Evolutionary conservation across 176 grass and related monocot species (phyloP), one percentile per base, ranked within the genome.

Genomic region (Oryza brachyantha): DNA sequence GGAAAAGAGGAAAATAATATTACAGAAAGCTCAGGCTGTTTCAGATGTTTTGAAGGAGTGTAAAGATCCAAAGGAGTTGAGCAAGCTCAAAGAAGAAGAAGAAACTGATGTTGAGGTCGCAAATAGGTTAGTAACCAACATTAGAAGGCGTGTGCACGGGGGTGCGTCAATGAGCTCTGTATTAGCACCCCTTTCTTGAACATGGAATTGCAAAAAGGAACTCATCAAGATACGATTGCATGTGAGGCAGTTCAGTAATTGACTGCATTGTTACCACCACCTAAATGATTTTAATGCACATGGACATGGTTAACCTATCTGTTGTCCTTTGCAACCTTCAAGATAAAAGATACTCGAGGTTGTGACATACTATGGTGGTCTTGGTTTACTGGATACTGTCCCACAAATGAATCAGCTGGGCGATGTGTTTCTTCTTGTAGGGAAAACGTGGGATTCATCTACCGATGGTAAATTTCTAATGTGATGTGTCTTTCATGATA

Each of bases 71-170:
- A 85, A 73, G 26, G 64, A 85, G 28, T 62, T 52, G 16, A 54
- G 40, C 52, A 82, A 71, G 76, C 73, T 79, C 29, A 88, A 79
- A 79, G 79, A 50, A 59, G 55, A 81, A 38, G 87, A 45, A 64
- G 93, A 87, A 72, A 97, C 72, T 82, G 80, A 84, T 68, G 64
- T 93, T 16, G 46, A 93, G 68, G 50, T 67, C 57, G 90, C 93
- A 46, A 85, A 86, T 86, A 86, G 74, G 40, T 55, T 97, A 68
- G 82, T 88, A 74, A 61, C 80, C 46, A 76, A 69, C 61, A 86
- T 97, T 74, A 97, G 86, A 72, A 91, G 81, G 74, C 91, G 86
- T 80, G 70, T 91, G 59, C 80, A 88, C 43, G 81, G 86, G 24
- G 79, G 73, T 27, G 40, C 22, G 61, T 68, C 39, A 16, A 62